phyloP scores from a whole-genome alignment of 176 grass and related monocot species.

The Dendrocalamus sinicus region DNA sequence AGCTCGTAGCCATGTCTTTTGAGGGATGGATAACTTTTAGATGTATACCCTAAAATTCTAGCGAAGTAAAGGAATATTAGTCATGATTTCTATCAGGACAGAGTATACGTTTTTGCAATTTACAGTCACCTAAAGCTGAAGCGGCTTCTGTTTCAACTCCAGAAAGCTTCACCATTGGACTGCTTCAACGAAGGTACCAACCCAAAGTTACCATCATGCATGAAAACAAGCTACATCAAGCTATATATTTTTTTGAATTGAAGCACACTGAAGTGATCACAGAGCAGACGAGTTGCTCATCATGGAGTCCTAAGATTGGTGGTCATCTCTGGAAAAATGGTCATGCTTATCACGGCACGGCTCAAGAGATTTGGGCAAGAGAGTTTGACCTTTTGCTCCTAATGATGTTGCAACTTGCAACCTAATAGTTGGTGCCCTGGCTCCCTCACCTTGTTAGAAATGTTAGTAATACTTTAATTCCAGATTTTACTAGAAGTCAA shows the following conservation, averaged over 20 bases:
- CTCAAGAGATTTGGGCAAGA: not conserved
- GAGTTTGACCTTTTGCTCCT: constrained; percentile 30
- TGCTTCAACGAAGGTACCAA: constrained; percentile 15
- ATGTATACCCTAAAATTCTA: constrained; percentile 3
- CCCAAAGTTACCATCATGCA: constrained; percentile 14
- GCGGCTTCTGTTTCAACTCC: constrained; percentile 15
- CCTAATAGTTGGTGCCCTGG: constrained; percentile 40
- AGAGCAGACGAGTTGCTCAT: constrained; percentile 34
- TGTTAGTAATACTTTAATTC: too few relatives aligned
- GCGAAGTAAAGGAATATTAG: not conserved
- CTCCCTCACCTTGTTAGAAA: constrained; percentile 9
- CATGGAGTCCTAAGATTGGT: constrained; percentile 17
- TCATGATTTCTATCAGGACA: not conserved
- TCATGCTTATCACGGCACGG: constrained; percentile 30
- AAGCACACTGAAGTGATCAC: constrained; percentile 11
- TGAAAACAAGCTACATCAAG: constrained; percentile 19
- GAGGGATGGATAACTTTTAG: not conserved
- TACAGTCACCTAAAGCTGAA: not conserved
- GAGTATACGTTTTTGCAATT: constrained; percentile 14
- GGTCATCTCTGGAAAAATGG: constrained; percentile 38
- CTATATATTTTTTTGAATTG: constrained; percentile 2
- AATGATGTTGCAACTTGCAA: constrained; percentile 25
- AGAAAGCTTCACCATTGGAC: constrained; percentile 27
- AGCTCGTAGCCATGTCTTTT: constrained; percentile 27
- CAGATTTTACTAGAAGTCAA: too few relatives aligned